Base-by-base conservation (phyloP, 177 flowering plant species). In the Vitis hybrid region DNA sequence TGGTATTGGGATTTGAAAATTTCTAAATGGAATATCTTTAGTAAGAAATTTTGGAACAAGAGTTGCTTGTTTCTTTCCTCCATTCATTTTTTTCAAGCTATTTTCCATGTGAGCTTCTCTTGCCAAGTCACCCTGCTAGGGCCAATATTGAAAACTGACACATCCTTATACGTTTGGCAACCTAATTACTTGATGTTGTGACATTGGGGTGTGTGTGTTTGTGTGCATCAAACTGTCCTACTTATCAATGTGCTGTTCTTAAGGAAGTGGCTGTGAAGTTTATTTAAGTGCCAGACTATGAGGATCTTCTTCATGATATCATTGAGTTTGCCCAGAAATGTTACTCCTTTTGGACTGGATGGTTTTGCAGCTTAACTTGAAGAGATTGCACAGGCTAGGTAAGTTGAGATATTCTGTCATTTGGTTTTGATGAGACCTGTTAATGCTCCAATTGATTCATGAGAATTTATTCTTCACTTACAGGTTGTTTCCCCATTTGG, bases 341-440 rank as follows among this genome's bases (percentile, higher is more conserved):
- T 33, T 74, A 66, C 67, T 45, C 53, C 55, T 20, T 68, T 68
- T 45, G 76, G 69, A 68, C 68, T 61, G 71, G 70, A 74, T 80
- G 79, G 80, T 61, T 75, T 76, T 51, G 62, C 75, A 62, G 69
- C 74, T 72, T 66, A 50, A 72, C 72, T 65, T 72, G 61, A 72
- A 68, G 59, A 59, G 68, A 50, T 50, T 65, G 59, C 74, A 20
- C 12, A 19, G 74, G 22, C 63, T 55, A 70, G 78, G 82, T 81
- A 55, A 74, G 75, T 63, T 49, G 29, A 19, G 10, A 6, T 50
- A 53, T 18, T 33, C 11, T 61, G 20, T 31, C 6, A 13, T 5
- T 10, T 57, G 45, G 60, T 49, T 16, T 20, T 56, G 13, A 62
- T 55, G 55, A 31, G n/a, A n/a, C 45, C 16, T 70, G 63, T 31